Conservation (phyloP, 148 eudicot species). For the Dysphania ambrosioides region DNA sequence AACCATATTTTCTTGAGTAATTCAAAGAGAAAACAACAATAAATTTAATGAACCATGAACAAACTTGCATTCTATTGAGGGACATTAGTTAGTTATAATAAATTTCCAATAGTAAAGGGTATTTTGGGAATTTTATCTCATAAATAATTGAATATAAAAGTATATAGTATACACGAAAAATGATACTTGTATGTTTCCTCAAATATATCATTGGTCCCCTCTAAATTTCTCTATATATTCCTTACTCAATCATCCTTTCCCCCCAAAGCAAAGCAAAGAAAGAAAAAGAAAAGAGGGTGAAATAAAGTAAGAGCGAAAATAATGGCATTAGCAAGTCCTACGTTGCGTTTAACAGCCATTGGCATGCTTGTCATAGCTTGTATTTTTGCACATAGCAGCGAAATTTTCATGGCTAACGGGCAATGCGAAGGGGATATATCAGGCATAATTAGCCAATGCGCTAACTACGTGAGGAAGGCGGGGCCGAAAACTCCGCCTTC, state of each 20-base stretch:
- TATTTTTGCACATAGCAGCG: background rate
- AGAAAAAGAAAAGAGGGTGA: background rate
- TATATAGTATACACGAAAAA: too few relatives aligned
- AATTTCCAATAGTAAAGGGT: too few relatives aligned
- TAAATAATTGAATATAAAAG: too few relatives aligned
- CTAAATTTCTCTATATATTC: background rate
- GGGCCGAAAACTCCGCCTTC: slow-evolving; percentile 34
- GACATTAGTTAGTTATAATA: too few relatives aligned
- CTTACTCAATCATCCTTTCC: background rate
- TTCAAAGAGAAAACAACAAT: too few relatives aligned
- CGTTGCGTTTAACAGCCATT: background rate
- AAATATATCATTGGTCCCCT: background rate
- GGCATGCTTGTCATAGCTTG: background rate
- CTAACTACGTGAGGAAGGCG: slow-evolving; percentile 24
- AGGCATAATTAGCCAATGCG: slow-evolving; percentile 28
- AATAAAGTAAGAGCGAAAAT: background rate
- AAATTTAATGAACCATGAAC: too few relatives aligned
- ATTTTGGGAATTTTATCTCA: too few relatives aligned
- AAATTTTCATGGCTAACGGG: slow-evolving; percentile 13
- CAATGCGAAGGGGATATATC: slow-evolving; percentile 29
- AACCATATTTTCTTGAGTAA: too few relatives aligned
- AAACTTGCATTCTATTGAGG: too few relatives aligned
- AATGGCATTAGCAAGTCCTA: slow-evolving; percentile 14
- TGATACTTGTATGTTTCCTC: too few relatives aligned
- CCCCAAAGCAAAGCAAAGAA: background rate